Evolutionary conservation across 441 rosid genomes (phyloP).

Genomic region (Pelargonium citronellum): DNA sequence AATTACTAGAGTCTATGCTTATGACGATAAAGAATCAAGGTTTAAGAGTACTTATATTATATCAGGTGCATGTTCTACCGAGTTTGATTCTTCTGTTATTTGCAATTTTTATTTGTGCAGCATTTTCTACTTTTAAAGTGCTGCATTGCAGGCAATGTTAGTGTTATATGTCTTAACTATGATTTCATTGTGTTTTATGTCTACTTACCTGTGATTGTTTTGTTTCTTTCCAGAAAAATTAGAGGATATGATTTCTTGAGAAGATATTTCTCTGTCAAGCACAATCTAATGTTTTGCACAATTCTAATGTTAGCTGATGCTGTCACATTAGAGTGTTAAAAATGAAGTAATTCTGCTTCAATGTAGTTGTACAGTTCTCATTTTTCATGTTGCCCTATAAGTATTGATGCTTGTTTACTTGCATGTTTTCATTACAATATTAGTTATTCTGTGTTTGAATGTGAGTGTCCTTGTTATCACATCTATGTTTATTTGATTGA

Average conservation of each 20-base stretch:
- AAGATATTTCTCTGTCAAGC: background rate
- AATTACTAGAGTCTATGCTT: slow-evolving; percentile 72
- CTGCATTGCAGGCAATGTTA: background rate
- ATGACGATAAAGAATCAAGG: slow-evolving; percentile 45
- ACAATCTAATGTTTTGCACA: background rate
- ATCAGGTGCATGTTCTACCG: slow-evolving; percentile 57
- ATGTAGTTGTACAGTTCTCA: background rate
- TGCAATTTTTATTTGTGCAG: slow-evolving; percentile 1
- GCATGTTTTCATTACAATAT: background rate
- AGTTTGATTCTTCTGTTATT: slow-evolving; percentile 1
- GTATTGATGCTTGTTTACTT: background rate
- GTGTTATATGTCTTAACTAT: slow-evolving; percentile 1
- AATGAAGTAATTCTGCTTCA: background rate
- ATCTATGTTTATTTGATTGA: slow-evolving; percentile 14
- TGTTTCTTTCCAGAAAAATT: too few relatives aligned
- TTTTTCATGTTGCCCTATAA: background rate
- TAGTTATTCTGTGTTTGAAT: slow-evolving; percentile 1
- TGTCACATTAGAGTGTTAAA: background rate
- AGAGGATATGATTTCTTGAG: background rate
- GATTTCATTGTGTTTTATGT: background rate
- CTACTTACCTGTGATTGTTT: background rate
- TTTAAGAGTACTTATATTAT: slow-evolving; percentile 66
- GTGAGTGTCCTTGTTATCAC: slow-evolving; percentile 7
- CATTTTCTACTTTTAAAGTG: background rate
- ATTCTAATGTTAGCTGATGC: background rate